Evolutionary conservation across 106 monocot genomes (phyloP).

Genomic region (Dendrobium nobile): DNA sequence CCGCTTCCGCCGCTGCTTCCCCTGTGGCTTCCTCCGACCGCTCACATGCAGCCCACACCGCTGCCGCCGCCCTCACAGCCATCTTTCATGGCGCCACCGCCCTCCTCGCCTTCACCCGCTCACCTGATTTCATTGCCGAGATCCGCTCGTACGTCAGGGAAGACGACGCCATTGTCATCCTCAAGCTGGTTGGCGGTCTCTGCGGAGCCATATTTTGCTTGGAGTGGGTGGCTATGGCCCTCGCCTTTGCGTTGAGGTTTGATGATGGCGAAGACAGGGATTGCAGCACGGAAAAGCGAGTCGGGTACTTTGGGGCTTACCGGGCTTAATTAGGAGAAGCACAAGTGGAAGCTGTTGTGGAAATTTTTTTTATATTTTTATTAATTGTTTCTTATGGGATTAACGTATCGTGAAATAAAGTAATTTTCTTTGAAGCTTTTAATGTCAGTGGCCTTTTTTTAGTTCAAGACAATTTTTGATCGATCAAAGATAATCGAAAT

Average conservation of each 20-base stretch:
- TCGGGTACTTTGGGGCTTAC: not conserved
- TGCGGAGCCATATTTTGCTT: conserved; percentile 45
- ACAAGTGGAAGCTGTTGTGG: too few species aligned
- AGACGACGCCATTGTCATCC: conserved; percentile 54
- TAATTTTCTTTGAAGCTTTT: too few species aligned
- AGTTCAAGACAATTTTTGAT: too few species aligned
- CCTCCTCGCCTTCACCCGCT: conserved; percentile 65
- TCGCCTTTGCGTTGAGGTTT: conserved; percentile 54
- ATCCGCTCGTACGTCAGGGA: conserved; percentile 57
- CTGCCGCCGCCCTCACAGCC: conserved; percentile 66
- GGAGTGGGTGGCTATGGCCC: conserved; percentile 55
- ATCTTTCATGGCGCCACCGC: conserved; percentile 90
- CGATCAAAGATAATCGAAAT: too few species aligned
- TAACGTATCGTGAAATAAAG: too few species aligned
- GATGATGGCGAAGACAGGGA: conserved; percentile 40
- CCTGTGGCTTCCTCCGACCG: conserved; percentile 20
- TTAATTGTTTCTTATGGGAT: too few species aligned
- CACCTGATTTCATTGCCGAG: conserved; percentile 39
- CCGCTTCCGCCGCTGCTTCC: conserved; percentile 25
- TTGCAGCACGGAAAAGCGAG: not conserved
- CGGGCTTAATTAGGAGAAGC: too few species aligned
- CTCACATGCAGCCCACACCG: conserved; percentile 71
- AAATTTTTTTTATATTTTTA: too few species aligned
- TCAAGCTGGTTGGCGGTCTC: conserved; percentile 58
- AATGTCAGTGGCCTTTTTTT: too few species aligned